These are phyloP conservation scores for Psilocybe azurescens DNA, from an alignment of 768 basidiomycete genomes.

Conservation along the genomic window DNA sequence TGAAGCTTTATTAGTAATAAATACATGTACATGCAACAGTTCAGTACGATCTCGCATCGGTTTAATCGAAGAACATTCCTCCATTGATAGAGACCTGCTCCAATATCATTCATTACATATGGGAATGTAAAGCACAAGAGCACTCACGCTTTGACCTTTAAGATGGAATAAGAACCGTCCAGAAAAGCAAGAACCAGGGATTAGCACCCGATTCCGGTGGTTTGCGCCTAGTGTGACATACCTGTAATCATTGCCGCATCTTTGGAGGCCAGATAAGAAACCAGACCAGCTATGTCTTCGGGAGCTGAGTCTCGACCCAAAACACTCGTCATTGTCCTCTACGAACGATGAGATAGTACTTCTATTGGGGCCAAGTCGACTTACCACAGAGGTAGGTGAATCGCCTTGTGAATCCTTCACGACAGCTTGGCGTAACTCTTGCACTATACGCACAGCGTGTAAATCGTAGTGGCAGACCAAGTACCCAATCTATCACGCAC, in stretches of 20 bases:
- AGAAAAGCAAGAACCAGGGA: too few species aligned
- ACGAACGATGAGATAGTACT: background rate
- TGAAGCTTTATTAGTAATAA: too few species aligned
- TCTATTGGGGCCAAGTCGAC: background rate
- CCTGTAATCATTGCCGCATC: slow-evolving; percentile 43
- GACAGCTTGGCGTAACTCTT: slow-evolving; percentile 3
- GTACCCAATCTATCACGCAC: slow-evolving; percentile 6
- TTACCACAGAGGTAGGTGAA: background rate
- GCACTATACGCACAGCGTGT: background rate
- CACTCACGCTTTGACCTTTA: slow-evolving; percentile 23
- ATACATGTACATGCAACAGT: too few species aligned
- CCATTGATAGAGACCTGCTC: slow-evolving; percentile 27
- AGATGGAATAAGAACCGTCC: too few species aligned
- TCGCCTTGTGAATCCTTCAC: background rate
- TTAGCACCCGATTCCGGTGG: too few species aligned
- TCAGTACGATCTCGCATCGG: too few species aligned
- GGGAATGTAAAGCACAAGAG: background rate
- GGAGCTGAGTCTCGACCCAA: slow-evolving; percentile 21
- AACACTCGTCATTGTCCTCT: background rate
- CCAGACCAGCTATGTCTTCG: slow-evolving; percentile 40
- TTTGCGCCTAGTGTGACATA: background rate
- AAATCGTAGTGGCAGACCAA: background rate
- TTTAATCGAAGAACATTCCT: slow-evolving; percentile 27
- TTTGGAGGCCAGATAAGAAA: slow-evolving; percentile 41
- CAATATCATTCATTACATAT: background rate